Conservation (phyloP, 2,329 filamentous ascomycete species). For the Diatrype stigma region DNA sequence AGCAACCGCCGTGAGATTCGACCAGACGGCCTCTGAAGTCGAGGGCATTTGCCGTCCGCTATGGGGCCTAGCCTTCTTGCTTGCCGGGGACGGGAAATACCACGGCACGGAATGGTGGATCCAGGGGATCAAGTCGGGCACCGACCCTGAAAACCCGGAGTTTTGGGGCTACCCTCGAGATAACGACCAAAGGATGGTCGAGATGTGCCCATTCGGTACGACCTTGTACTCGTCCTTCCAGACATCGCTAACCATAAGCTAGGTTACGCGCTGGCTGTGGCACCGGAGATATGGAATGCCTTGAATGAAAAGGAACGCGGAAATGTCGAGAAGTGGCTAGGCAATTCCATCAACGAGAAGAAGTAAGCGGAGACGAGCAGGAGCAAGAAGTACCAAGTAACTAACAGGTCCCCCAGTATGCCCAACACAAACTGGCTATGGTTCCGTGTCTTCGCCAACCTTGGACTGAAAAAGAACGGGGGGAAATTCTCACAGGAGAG, state of each 20-base stretch:
- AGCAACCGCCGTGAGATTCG: slow-evolving; percentile 70
- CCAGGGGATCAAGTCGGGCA: slow-evolving; percentile 66
- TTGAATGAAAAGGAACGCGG: slow-evolving; percentile 57
- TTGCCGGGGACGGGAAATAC: slow-evolving; percentile 66
- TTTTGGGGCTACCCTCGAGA: slow-evolving; percentile 76
- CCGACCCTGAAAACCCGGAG: slow-evolving; percentile 64
- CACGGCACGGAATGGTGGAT: slow-evolving; percentile 62
- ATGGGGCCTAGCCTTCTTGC: slow-evolving; percentile 68
- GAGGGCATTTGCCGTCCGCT: slow-evolving; percentile 73
- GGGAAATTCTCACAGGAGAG: slow-evolving; percentile 65
- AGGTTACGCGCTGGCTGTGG: slow-evolving; percentile 69
- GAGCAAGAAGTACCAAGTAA: slow-evolving; percentile 11
- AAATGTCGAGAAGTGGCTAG: slow-evolving; percentile 69
- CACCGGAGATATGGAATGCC: slow-evolving; percentile 61
- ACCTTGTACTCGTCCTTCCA: background rate
- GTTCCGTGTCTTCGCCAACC: slow-evolving; percentile 81
- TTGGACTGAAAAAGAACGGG: slow-evolving; percentile 71
- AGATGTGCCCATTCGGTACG: slow-evolving; percentile 70
- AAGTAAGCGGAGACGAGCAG: slow-evolving; percentile 44
- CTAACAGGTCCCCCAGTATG: slow-evolving; percentile 52
- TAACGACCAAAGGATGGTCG: slow-evolving; percentile 79
- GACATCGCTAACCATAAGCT: slow-evolving; percentile 1
- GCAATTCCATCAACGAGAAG: slow-evolving; percentile 72
- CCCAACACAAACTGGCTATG: slow-evolving; percentile 67
- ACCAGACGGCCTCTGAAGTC: slow-evolving; percentile 71